A percentile compares a stretch with the other conserved stretches of the same genome.
phyloP scores from a whole-genome alignment of 2,329 filamentous ascomycete genomes.

The Thermoascus crustaceus region DNA sequence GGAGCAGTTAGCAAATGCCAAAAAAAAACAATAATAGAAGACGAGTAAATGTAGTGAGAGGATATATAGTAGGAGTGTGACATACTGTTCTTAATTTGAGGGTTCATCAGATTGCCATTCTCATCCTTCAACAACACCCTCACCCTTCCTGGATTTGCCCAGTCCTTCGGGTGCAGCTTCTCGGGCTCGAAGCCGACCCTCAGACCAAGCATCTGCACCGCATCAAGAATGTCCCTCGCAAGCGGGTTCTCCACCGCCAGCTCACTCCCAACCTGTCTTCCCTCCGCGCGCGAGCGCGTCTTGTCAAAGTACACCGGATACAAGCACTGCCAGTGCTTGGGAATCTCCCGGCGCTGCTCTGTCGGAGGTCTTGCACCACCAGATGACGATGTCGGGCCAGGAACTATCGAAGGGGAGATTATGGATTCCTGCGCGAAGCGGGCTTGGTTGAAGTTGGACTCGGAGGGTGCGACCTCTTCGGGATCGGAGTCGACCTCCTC shows the following conservation, averaged over 20 bases:
- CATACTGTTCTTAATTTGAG: conserved; percentile 57
- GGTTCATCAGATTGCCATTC: conserved; percentile 41
- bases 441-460: conserved; percentile 51
- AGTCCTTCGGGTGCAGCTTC: conserved; percentile 92
- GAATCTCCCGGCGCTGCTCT: conserved; percentile 45
- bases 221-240: conserved; percentile 79
- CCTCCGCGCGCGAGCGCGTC: conserved; percentile 57
- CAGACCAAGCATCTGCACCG: conserved; percentile 61
- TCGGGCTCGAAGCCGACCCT: conserved; percentile 72
- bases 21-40: not conserved
- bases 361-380: conserved; percentile 26
- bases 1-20: conserved; percentile 2
- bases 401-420: conserved; percentile 29
- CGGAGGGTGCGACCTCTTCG: conserved; percentile 71
- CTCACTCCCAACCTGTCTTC: conserved; percentile 64
- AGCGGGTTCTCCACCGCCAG: conserved; percentile 78
- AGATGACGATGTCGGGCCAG: conserved; percentile 17
- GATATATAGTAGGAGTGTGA: conserved; percentile 10
- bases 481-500: conserved; percentile 95
- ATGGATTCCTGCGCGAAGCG: conserved; percentile 32
- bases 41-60: not conserved
- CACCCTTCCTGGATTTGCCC: conserved; percentile 90
- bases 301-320: conserved; percentile 96
- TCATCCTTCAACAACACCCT: conserved; percentile 62
- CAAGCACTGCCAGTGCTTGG: conserved; percentile 75